Percentiles rank a stretch among this genome's conserved stretches.
phyloP scores from a whole-genome alignment of 2,329 filamentous ascomycete genomes.

The Lachnellula subtilissima region DNA sequence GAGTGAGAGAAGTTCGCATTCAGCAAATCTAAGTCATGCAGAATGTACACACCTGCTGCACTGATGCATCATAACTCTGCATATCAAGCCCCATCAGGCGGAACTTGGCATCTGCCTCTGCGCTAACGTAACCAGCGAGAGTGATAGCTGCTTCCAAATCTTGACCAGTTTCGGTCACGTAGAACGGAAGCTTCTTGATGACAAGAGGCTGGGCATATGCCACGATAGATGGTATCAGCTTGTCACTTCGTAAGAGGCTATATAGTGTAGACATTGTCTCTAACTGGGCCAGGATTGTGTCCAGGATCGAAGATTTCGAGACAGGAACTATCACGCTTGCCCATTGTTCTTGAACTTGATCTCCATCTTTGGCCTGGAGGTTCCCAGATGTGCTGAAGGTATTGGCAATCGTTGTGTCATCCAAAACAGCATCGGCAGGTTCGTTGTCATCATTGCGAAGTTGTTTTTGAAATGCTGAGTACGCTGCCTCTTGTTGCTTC shows the following conservation, averaged over 20 bases:
- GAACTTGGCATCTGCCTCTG: constrained; percentile 53
- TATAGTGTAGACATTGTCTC: constrained; percentile 49
- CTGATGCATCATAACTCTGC: constrained; percentile 40
- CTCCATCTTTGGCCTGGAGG: constrained; percentile 23
- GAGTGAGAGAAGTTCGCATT: constrained; percentile 30
- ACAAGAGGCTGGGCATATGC: constrained; percentile 47
- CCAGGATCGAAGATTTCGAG: constrained; percentile 59
- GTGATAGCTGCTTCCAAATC: constrained; percentile 49
- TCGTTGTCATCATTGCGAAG: constrained; percentile 2
- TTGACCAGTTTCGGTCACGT: constrained; percentile 29
- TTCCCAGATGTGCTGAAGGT: not conserved
- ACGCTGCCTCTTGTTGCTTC: constrained; percentile 45
- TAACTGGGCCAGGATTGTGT: constrained; percentile 62
- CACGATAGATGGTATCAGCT: constrained; percentile 34
- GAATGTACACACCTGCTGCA: not conserved
- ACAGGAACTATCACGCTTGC: constrained; percentile 63
- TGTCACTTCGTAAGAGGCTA: constrained; percentile 32
- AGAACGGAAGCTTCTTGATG: not conserved
- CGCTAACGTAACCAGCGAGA: constrained; percentile 51
- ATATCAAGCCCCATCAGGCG: constrained; percentile 44
- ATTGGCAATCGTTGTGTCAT: not conserved
- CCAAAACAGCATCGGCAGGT: not conserved
- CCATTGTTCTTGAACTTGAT: constrained; percentile 55
- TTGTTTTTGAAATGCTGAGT: constrained; percentile 38
- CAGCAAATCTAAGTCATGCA: not conserved